These are phyloP conservation scores for Choiromyces venosus DNA, from an alignment of 495 filamentous ascomycete species.

Conservation along the genomic window DNA sequence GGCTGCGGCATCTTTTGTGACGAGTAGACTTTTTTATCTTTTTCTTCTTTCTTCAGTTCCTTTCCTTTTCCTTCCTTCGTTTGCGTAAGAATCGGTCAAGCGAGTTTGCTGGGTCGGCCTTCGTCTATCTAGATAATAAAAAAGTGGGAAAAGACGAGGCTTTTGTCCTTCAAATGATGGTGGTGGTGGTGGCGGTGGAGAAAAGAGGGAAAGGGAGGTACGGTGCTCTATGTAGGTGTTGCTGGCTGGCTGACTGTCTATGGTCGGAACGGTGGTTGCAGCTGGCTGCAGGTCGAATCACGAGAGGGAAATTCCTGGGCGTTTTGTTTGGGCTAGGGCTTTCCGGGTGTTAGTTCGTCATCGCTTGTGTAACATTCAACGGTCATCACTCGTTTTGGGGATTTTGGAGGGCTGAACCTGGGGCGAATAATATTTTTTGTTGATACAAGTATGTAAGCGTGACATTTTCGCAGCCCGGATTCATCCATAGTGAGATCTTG, in stretches of 20 bases:
- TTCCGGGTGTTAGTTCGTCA: background rate
- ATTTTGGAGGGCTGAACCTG: background rate
- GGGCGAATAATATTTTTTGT: background rate
- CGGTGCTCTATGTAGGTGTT: background rate
- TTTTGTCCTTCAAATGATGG: slow-evolving; percentile 2
- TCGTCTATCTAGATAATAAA: background rate
- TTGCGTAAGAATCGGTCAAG: background rate
- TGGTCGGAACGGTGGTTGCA: background rate
- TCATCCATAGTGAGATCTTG: background rate
- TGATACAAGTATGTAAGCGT: background rate
- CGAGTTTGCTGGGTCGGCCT: background rate
- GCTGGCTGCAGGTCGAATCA: slow-evolving; percentile 15
- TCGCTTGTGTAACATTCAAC: background rate
- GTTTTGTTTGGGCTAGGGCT: slow-evolving; percentile 9
- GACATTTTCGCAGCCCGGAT: background rate
- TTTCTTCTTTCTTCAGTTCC: background rate
- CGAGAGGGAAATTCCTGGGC: background rate
- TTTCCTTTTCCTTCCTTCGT: background rate
- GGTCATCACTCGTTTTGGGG: background rate
- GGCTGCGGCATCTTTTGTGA: slow-evolving; percentile 61
- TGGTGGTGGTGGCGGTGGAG: background rate
- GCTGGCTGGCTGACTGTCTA: background rate
- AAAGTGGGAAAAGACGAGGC: background rate
- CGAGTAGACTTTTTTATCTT: slow-evolving; percentile 12
- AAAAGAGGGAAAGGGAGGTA: slow-evolving; percentile 2